Conservation (phyloP, 2,329 filamentous ascomycete species). For the Periconia macrospinosa region DNA sequence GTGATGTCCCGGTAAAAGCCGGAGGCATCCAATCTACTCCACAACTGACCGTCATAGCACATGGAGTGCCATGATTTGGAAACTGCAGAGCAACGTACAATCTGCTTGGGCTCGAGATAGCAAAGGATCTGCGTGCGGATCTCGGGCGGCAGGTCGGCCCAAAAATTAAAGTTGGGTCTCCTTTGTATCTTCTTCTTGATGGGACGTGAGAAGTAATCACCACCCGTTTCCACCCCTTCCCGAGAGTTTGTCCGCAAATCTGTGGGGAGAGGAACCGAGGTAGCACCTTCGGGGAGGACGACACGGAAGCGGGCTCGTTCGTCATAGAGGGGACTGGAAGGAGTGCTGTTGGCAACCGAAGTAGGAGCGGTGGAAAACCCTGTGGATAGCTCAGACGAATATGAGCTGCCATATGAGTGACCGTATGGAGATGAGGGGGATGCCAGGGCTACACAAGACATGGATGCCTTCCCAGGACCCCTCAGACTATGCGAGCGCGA, state of each 20-base stretch:
- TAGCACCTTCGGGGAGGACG: slow-evolving; percentile 55
- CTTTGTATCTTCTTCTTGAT: slow-evolving; percentile 39
- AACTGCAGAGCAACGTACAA: slow-evolving; percentile 76
- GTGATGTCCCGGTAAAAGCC: slow-evolving; percentile 88
- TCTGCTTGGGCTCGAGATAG: slow-evolving; percentile 76
- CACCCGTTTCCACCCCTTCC: slow-evolving; percentile 42
- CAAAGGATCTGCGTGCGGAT: slow-evolving; percentile 76
- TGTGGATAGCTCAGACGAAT: slow-evolving; percentile 59
- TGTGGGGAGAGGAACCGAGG: slow-evolving; percentile 64
- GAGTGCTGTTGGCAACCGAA: slow-evolving; percentile 53
- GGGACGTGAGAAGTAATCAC: slow-evolving; percentile 52
- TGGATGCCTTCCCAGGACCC: slow-evolving; percentile 62
- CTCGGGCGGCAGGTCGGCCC: slow-evolving; percentile 80
- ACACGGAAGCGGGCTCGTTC: slow-evolving; percentile 58
- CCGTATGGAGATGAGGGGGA: slow-evolving; percentile 54
- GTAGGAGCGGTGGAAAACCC: slow-evolving; percentile 60
- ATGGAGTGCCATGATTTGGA: slow-evolving; percentile 77
- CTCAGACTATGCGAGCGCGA: slow-evolving; percentile 69
- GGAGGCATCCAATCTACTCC: slow-evolving; percentile 79
- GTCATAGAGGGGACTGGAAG: slow-evolving; percentile 53
- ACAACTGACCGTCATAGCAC: slow-evolving; percentile 94
- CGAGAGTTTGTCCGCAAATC: slow-evolving; percentile 59
- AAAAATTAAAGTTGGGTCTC: slow-evolving; percentile 65
- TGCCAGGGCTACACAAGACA: slow-evolving; percentile 66
- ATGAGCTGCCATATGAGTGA: slow-evolving; percentile 57